Percentiles rank a stretch among this genome's conserved stretches.
Evolutionary conservation across 306 rosid species (phyloP).

Genomic region (Cucumis cinereus): DNA sequence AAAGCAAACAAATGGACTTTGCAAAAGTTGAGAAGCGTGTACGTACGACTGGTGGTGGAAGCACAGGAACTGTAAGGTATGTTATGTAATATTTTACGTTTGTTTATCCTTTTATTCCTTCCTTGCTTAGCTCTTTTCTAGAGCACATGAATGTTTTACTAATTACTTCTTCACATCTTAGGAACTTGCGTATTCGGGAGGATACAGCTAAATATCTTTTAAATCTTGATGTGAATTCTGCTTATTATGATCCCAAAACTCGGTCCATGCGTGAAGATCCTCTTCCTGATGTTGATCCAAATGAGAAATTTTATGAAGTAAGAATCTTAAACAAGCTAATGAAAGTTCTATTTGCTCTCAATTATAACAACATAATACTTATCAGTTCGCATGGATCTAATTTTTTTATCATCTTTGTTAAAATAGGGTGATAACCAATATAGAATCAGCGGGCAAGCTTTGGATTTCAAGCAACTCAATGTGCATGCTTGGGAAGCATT

Average conservation of each 20-base stretch:
- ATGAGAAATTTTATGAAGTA: constrained; percentile 47
- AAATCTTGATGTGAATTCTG: constrained; percentile 43
- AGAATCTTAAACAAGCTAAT: neutral
- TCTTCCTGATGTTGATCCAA: constrained; percentile 54
- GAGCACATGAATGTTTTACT: neutral
- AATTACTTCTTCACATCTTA: constrained; percentile 6
- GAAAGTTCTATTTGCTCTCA: neutral
- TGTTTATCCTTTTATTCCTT: neutral
- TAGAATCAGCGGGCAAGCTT: constrained; percentile 41
- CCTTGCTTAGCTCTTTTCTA: neutral
- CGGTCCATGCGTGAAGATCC: constrained; percentile 58
- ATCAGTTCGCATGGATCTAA: neutral
- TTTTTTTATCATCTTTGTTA: neutral
- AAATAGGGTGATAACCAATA: constrained; percentile 41
- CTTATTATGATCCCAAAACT: constrained; percentile 46
- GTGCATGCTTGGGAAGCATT: constrained; percentile 53
- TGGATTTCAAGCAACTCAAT: constrained; percentile 47
- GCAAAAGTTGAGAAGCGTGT: constrained; percentile 66
- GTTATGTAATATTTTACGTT: neutral
- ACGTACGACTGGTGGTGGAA: constrained; percentile 54
- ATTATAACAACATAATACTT: neutral
- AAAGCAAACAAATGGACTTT: constrained; percentile 51
- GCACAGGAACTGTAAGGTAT: constrained; percentile 54
- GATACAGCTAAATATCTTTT: constrained; percentile 43
- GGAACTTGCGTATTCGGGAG: constrained; percentile 44